phyloP scores from a whole-genome alignment of 306 rosid species.

The Pterocarpus santalinus region DNA sequence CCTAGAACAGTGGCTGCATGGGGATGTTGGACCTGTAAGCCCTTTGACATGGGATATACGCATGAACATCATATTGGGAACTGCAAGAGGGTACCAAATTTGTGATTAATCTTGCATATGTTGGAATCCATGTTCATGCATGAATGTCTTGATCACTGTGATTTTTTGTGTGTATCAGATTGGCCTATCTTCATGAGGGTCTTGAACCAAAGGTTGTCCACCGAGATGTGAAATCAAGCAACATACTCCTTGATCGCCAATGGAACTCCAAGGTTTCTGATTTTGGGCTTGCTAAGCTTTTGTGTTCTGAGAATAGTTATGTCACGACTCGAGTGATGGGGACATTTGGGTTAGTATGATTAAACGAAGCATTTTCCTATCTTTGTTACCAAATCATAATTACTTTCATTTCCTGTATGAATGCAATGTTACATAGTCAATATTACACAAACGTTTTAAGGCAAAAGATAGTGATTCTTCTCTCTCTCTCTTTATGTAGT shows the following conservation, averaged over 20 bases:
- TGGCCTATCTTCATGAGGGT: slow-evolving; percentile 99
- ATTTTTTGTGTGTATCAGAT: slow-evolving; percentile 54
- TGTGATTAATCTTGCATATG: slow-evolving; percentile 15
- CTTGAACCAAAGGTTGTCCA: slow-evolving; percentile 98
- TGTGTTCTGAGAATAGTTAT: slow-evolving; percentile 84
- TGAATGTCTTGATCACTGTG: slow-evolving; percentile 38
- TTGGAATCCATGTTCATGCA: slow-evolving; percentile 32
- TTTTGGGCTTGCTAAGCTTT: slow-evolving; percentile 97
- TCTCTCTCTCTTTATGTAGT: slow-evolving; percentile 56
- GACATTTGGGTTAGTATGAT: slow-evolving; percentile 92
- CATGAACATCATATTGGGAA: slow-evolving; percentile 82
- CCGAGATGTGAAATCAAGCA: slow-evolving; percentile 93
- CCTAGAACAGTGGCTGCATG: slow-evolving; percentile 98
- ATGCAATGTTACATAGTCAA: not conserved
- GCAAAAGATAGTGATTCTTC: slow-evolving; percentile 40
- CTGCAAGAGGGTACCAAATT: slow-evolving; percentile 85
- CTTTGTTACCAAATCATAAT: not conserved
- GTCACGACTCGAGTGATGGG: slow-evolving; percentile 99
- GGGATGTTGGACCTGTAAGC: slow-evolving; percentile 90
- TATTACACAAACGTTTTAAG: not conserved
- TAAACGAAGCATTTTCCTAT: slow-evolving; percentile 16
- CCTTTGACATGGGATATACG: slow-evolving; percentile 94
- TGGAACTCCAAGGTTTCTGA: slow-evolving; percentile 97
- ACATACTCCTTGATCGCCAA: slow-evolving; percentile 88
- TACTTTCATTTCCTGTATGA: slow-evolving; percentile 9